Base-by-base conservation (phyloP, 208 protist genomes). In the Crithidia mellificae region DNA sequence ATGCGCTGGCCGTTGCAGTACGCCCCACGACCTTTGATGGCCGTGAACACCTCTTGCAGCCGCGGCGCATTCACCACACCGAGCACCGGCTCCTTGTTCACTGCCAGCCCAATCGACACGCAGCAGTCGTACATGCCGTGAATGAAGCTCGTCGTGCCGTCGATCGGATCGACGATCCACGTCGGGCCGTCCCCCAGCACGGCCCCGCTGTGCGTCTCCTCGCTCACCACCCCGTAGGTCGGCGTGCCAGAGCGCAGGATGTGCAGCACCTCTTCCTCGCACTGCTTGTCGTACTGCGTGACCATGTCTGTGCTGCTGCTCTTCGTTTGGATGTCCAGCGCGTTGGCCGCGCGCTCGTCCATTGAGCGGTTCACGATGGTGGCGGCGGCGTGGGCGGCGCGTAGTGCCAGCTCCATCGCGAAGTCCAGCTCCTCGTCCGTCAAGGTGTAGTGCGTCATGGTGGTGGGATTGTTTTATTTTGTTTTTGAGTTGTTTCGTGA, bases 161-260 rank as follows among this genome's bases (percentile, higher is more conserved):
- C 83, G 68, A 95, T 84, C 1, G 87, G 87, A 73, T 93, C 87
- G 14, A 95, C 81, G 25, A 92, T 74, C 87, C 89, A 95, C 27
- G 85, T 92, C 30, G 71, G 74, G 30, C 59, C 80, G 58, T 91
- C 75, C 19, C 70, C 77, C 50, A 90, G 70, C 27, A 54, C 58
- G 34, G 50, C 68, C 43, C 65, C 62, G 12, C 78, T 64, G 57
- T 63, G 69, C 22, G 87, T 66, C 65, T 85, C 82, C 53, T 89
- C 74, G 22, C 74, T 82, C 41, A 87, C 56, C 44, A 90, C 81
- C 43, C 43, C 62, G 12, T 78, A n/a, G 27, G 68, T 53, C 11
- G 67, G 68, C 63, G 75, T 78, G 25, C 79, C 67, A 20, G 44
- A 51, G 25, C 72, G 56, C 30, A 91, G 50, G 17, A 71, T 64